phyloP scores from a whole-genome alignment of 257 asterid genomes.

The Scutellaria baicalensis region DNA sequence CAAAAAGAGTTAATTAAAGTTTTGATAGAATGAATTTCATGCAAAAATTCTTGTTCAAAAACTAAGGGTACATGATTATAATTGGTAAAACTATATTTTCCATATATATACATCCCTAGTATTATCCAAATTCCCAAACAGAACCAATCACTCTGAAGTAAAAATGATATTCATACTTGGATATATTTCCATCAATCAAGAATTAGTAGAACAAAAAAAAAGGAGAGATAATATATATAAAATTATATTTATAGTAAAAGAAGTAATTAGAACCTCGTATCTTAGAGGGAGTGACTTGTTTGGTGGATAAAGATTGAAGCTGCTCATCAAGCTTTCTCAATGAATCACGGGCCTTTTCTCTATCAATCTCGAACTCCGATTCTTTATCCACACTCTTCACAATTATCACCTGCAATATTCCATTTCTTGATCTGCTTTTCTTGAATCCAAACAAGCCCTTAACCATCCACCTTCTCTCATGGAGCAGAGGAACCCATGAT shows the following conservation, averaged over 20 bases:
- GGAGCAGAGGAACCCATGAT: background rate
- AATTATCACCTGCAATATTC: background rate
- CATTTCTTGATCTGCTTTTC: constrained; percentile 9
- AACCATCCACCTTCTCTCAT: background rate
- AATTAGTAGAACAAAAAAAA: background rate
- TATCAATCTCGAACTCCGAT: constrained; percentile 64
- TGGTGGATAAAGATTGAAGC: constrained; percentile 51
- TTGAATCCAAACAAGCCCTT: background rate
- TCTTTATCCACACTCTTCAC: constrained; percentile 35
- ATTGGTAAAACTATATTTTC: too few species aligned
- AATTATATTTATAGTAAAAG: too few species aligned
- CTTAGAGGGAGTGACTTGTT: constrained; percentile 31
- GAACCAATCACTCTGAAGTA: too few species aligned
- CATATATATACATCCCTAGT: too few species aligned
- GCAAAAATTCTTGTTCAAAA: too few species aligned
- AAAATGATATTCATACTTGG: too few species aligned
- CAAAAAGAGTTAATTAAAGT: background rate
- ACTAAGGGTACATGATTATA: too few species aligned
- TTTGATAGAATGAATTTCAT: background rate
- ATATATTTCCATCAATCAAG: too few species aligned
- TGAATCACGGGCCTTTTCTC: constrained; percentile 77
- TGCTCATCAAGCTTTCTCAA: constrained; percentile 70
- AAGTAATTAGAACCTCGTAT: constrained; percentile 35
- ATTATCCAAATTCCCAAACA: too few species aligned
- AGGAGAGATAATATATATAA: too few species aligned